Conservation (phyloP, 2,329 filamentous ascomycete genomes). For the Clarireedia monteithiana region DNA sequence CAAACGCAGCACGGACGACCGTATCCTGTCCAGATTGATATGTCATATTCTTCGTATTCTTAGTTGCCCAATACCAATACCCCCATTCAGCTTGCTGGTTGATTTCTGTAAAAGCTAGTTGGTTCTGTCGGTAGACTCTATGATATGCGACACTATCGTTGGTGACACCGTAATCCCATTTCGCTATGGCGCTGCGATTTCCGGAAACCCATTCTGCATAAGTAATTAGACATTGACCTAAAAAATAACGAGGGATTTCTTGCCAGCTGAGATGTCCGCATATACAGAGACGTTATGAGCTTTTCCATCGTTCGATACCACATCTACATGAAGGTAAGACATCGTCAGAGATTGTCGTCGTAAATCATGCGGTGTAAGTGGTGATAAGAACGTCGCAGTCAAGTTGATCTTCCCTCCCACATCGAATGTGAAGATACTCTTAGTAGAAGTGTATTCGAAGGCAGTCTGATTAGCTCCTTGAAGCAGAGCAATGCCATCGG, state of each 20-base stretch:
- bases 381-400: conserved; percentile 63
- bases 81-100: conserved; percentile 75
- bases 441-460: conserved; percentile 65
- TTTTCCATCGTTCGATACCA: conserved; percentile 53
- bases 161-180: conserved; percentile 52
- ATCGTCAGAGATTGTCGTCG: conserved; percentile 61
- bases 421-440: conserved; percentile 61
- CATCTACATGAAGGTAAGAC: conserved; percentile 60
- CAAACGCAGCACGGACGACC: conserved; percentile 59
- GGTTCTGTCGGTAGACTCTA: conserved; percentile 49
- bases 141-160: conserved; percentile 52
- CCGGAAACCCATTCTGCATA: conserved; percentile 64
- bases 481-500: conserved; percentile 19
- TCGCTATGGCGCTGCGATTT: conserved; percentile 44
- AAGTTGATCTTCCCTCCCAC: conserved; percentile 53
- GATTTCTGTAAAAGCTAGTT: conserved; percentile 60
- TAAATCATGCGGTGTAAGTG: conserved; percentile 58
- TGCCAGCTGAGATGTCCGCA: conserved; percentile 63
- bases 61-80: conserved; percentile 66
- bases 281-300: conserved; percentile 63
- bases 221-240: not conserved
- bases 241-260: conserved; percentile 20
- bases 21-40: conserved; percentile 64
- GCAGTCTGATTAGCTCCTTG: conserved; percentile 50
- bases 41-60: conserved; percentile 45